Percentiles rank a stretch among this genome's conserved stretches.
These are phyloP conservation scores for Ophiostoma novo-ulmi DNA, from an alignment of 2,329 filamentous ascomycete species.

Conservation along the genomic window DNA sequence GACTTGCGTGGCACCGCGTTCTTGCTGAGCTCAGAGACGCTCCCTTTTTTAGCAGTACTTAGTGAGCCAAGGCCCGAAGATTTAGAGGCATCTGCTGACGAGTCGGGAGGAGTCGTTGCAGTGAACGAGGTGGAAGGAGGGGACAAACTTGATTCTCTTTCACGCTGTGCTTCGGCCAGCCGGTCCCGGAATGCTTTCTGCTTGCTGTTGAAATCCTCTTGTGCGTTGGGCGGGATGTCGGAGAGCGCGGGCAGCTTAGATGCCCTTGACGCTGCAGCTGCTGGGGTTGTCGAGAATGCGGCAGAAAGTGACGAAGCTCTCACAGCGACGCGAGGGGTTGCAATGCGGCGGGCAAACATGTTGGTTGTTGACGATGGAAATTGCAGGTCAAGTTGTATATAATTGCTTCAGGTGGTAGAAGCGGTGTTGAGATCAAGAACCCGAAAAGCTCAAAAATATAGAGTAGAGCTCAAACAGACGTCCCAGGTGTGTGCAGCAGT, in stretches of 20 bases:
- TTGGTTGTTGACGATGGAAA: not conserved
- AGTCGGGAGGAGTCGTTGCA: not conserved
- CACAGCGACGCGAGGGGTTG: not conserved
- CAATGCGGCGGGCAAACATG: conserved; percentile 2
- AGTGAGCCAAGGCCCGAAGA: conserved; percentile 56
- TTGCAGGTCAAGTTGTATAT: not conserved
- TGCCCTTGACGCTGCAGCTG: not conserved
- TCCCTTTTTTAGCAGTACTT: conserved; percentile 49
- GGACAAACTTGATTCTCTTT: conserved; percentile 65
- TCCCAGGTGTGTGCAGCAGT: not conserved
- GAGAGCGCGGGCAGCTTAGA: conserved; percentile 65
- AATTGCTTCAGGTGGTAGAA: not conserved
- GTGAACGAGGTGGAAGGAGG: conserved; percentile 33
- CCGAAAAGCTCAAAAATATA: too few species aligned
- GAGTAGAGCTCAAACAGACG: not conserved
- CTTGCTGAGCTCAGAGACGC: conserved; percentile 53
- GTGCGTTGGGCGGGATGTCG: conserved; percentile 70
- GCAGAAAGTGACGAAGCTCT: not conserved
- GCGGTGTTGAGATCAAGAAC: not conserved
- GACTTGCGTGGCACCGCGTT: conserved; percentile 60
- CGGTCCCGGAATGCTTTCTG: conserved; percentile 84
- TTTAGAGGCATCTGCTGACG: conserved; percentile 24
- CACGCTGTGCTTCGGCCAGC: conserved; percentile 69
- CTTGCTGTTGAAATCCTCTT: conserved; percentile 71
- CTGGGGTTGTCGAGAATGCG: not conserved